phyloP scores from a whole-genome alignment of 805 yeast genomes.

The Ogataea wickerhamii region DNA sequence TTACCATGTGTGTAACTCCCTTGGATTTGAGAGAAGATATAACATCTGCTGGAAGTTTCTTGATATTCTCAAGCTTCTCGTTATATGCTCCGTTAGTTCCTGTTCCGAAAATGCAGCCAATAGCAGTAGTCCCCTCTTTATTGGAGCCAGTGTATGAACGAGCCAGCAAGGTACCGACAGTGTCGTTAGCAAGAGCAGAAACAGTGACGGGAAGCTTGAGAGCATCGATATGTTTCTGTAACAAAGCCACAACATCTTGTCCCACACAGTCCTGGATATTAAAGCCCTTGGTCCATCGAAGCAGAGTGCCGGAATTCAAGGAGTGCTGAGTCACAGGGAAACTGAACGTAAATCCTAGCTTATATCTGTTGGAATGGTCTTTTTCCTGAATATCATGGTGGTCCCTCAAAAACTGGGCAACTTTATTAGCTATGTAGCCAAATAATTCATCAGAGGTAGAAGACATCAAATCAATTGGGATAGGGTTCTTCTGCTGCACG shows the following conservation, averaged over 20 bases:
- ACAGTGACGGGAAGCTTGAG: constrained; percentile 62
- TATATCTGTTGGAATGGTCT: constrained; percentile 36
- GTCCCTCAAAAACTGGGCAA: constrained; percentile 58
- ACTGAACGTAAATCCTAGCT: constrained; percentile 89
- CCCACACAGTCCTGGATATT: constrained; percentile 82
- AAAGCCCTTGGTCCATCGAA: constrained; percentile 97
- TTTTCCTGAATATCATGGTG: constrained; percentile 48
- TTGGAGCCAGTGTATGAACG: constrained; percentile 72
- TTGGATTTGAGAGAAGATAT: constrained; percentile 36
- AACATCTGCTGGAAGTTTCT: constrained; percentile 58
- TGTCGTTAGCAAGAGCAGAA: constrained; percentile 91
- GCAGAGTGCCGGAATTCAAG: constrained; percentile 69
- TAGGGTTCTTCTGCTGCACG: constrained; percentile 71
- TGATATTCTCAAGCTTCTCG: constrained; percentile 70
- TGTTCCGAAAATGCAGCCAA: constrained; percentile 94
- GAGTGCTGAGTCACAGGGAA: constrained; percentile 90
- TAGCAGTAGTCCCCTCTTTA: constrained; percentile 67
- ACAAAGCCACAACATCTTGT: constrained; percentile 68
- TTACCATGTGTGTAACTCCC: constrained; percentile 69
- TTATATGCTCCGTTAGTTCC: constrained; percentile 96
- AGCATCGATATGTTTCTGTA: constrained; percentile 66
- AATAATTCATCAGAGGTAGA: constrained; percentile 69
- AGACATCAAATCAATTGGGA: constrained; percentile 72
- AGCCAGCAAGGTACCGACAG: constrained; percentile 89
- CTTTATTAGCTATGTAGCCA: constrained; percentile 67